phyloP scores from a whole-genome alignment of 169 alveolate species.

The Eimeria acervulina region DNA sequence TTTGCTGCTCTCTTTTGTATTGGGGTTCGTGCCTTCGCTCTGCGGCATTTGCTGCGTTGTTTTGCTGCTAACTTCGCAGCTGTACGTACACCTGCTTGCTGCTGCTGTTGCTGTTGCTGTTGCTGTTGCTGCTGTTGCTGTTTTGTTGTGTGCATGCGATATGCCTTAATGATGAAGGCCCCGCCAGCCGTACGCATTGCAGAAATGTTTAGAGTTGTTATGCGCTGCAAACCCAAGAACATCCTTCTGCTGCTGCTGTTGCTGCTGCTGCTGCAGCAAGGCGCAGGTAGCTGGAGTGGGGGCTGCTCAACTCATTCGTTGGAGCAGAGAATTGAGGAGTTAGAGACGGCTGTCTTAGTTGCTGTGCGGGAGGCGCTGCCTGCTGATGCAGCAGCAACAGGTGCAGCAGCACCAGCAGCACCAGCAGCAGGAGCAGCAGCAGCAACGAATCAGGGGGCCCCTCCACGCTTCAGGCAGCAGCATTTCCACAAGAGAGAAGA shows the following conservation, averaged over 20 bases:
- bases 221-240: no score
- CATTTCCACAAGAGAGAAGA: slow-evolving; percentile 36
- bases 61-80: slow-evolving; percentile 49
- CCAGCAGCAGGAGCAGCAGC: not conserved
- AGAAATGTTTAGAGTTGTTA: no score
- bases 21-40: slow-evolving; percentile 11
- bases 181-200: no score
- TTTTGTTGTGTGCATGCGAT: no score
- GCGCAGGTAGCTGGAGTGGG: slow-evolving; percentile 31
- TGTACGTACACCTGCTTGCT: slow-evolving; percentile 5
- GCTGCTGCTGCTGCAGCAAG: slow-evolving; percentile 44
- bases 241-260: slow-evolving; percentile 1
- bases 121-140: not conserved
- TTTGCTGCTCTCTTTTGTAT: slow-evolving; percentile 18
- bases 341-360: slow-evolving; percentile 12
- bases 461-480: not conserved
- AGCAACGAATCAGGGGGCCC: not conserved
- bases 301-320: not conserved
- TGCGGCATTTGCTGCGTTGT: slow-evolving; percentile 18
- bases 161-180: no score
- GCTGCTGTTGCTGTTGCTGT: not conserved
- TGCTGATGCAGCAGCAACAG: not conserved
- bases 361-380: slow-evolving; percentile 37
- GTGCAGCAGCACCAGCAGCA: not conserved
- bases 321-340: not conserved